Percentiles rank a stretch among this genome's conserved stretches.
Evolutionary conservation across 2,329 filamentous ascomycete species (phyloP).

Genomic region (Pseudogymnoascus sp.): DNA sequence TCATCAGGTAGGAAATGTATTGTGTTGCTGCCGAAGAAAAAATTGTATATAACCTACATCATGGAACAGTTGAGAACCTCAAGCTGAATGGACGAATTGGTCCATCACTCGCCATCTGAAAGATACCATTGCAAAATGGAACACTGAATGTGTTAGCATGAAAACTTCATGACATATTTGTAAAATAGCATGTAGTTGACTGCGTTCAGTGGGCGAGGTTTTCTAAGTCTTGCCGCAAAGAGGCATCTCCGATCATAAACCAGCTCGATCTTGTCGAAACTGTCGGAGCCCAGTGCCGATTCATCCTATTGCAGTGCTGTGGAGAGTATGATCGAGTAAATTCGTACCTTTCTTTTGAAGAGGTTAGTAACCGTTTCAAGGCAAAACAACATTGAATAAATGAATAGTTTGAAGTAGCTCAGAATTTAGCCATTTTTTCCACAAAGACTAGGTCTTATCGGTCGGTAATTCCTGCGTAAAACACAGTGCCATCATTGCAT

Average conservation of each 20-base stretch:
- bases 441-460: constrained; percentile 64
- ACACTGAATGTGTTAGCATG: neutral
- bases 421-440: constrained; percentile 83
- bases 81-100: neutral
- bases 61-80: constrained; percentile 15
- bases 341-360: constrained; percentile 4
- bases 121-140: neutral
- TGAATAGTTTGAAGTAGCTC: constrained; percentile 41
- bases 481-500: constrained; percentile 7
- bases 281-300: constrained; percentile 96
- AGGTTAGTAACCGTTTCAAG: neutral
- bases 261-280: constrained; percentile 39
- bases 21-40: constrained; percentile 12
- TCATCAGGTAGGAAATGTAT: constrained; percentile 36
- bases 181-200: constrained; percentile 13
- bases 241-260: constrained; percentile 77
- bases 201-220: constrained; percentile 93
- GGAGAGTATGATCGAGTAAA: neutral
- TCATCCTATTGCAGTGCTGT: constrained; percentile 57
- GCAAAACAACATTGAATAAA: constrained; percentile 11
- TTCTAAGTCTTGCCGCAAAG: constrained; percentile 97
- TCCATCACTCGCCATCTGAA: neutral
- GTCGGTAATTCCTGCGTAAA: constrained; percentile 63
- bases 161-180: constrained; percentile 3
- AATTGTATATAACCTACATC: constrained; percentile 18